Percentiles rank a stretch among this genome's conserved stretches.
phyloP scores from a whole-genome alignment of 176 grass and related monocot genomes.

The Oryza glumipatula region DNA sequence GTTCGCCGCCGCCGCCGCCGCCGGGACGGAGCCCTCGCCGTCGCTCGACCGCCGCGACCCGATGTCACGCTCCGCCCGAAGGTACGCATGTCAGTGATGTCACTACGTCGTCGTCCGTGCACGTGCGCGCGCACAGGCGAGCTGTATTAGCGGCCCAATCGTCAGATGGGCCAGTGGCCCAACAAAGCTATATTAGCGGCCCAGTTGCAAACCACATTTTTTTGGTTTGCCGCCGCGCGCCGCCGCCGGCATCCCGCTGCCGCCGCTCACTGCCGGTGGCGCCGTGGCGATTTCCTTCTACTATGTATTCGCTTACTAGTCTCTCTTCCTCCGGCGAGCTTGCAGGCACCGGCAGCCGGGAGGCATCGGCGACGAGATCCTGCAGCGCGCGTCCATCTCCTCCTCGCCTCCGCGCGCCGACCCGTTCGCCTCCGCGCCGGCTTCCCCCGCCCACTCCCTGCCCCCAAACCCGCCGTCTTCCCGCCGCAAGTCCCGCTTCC shows the following conservation, averaged over 20 bases:
- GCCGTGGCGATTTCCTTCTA: background rate
- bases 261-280: too few species aligned
- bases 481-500: conserved; percentile 75
- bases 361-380: conserved; percentile 75
- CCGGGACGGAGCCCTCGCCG: conserved; percentile 39
- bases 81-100: conserved; percentile 29
- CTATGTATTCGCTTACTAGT: background rate
- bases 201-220: background rate
- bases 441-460: conserved; percentile 36
- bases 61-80: conserved; percentile 64
- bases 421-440: background rate
- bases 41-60: conserved; percentile 68
- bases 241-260: background rate
- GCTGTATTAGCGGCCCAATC: background rate
- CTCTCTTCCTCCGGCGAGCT: conserved; percentile 2
- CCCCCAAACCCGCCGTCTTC: conserved; percentile 58
- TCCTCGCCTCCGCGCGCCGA: conserved; percentile 44
- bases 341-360: conserved; percentile 53
- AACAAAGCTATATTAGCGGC: background rate
- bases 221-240: conserved; percentile 15
- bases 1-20: conserved; percentile 41
- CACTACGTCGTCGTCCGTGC: too few species aligned
- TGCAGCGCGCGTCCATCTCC: conserved; percentile 56
- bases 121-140: background rate
- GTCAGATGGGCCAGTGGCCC: background rate